Evolutionary conservation across 495 filamentous ascomycete genomes (phyloP).

Genomic region (Penicilliopsis zonata): DNA sequence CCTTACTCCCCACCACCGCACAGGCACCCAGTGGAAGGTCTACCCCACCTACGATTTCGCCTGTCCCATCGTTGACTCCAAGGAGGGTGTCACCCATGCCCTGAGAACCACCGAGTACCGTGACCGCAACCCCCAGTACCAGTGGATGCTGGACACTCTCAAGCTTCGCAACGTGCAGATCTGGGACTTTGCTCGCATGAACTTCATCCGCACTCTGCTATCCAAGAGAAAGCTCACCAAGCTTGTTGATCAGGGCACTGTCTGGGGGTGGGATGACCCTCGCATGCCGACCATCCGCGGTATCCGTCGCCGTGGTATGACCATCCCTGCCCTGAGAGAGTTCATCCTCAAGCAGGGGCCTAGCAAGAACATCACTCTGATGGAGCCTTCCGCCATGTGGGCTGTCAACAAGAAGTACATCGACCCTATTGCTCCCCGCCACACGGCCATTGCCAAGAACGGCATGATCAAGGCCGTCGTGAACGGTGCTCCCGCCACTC

Average conservation of each 20-base stretch:
- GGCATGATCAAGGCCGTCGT: constrained; percentile 56
- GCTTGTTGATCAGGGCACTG: constrained; percentile 72
- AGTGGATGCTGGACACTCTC: constrained; percentile 86
- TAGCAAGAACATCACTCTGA: constrained; percentile 74
- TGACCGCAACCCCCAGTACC: constrained; percentile 93
- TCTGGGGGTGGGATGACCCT: constrained; percentile 92
- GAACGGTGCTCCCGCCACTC: constrained; percentile 51
- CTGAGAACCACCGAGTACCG: constrained; percentile 94
- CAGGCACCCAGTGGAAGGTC: constrained; percentile 80
- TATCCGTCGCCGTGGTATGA: constrained; percentile 82
- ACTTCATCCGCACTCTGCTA: constrained; percentile 82
- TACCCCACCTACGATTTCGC: constrained; percentile 96
- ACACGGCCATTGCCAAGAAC: constrained; percentile 65
- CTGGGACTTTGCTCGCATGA: constrained; percentile 97
- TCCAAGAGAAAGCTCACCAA: constrained; percentile 94
- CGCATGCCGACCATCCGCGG: constrained; percentile 91
- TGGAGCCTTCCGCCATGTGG: constrained; percentile 90
- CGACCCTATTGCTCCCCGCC: constrained; percentile 74
- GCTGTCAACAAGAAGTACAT: constrained; percentile 93
- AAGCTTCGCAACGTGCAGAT: constrained; percentile 81
- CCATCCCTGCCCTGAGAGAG: constrained; percentile 73
- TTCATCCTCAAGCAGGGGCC: constrained; percentile 92
- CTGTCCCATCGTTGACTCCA: constrained; percentile 79
- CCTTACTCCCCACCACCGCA: constrained; percentile 74
- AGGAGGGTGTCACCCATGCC: constrained; percentile 91